Evolutionary conservation across 2,329 filamentous ascomycete species (phyloP), one percentile per base, ranked within the genome.

Genomic region (Aureobasidium sp.): DNA sequence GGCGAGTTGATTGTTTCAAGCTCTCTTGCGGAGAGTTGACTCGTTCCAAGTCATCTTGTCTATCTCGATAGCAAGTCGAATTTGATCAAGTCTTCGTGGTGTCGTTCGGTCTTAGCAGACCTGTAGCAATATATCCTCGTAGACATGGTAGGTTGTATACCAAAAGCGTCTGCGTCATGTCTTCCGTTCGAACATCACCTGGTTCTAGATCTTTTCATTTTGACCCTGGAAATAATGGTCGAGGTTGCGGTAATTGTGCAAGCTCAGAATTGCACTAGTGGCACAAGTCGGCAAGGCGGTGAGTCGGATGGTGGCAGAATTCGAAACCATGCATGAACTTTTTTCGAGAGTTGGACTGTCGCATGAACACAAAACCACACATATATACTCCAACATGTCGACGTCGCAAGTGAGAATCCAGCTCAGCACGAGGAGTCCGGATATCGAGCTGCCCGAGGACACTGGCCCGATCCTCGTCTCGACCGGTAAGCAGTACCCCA

Each of bases 381-480:
- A 62, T 64, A 51, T 65, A 66, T 59, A 65, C 65, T 31, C 52
- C 64, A 56, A 61, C 45, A 63, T 59, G 37, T 51, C 59, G 31
- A 64, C 69, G 39, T 66, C 70, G 64, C 82, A 84, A 70, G 79
- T 85, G 49, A 78, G 81, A 64, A 77, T 85, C 64, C 79, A 82
- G 62, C 76, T 85, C 42, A 79, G 74, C 22, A 81, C 81, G 49
- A 75, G 79, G 65, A 78, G 82, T 67, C 72, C 75, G 64, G 80
- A 83, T 61, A 76, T 85, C 67, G 76, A 80, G 62, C 72, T 85
- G 51, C 79, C 82, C 64, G 77, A 82, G 62, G 79, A 79, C 62
- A 78, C 78, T 51, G 82, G 81, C 25, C 78, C 82, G 22, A 83
- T 85, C 66, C 74, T 85, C 36, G 81, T 85, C 62, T 80, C 82